Evolutionary conservation across 2,329 filamentous ascomycete genomes (phyloP), one percentile per base, ranked within the genome.

Genomic region (Sarocladium strictum): DNA sequence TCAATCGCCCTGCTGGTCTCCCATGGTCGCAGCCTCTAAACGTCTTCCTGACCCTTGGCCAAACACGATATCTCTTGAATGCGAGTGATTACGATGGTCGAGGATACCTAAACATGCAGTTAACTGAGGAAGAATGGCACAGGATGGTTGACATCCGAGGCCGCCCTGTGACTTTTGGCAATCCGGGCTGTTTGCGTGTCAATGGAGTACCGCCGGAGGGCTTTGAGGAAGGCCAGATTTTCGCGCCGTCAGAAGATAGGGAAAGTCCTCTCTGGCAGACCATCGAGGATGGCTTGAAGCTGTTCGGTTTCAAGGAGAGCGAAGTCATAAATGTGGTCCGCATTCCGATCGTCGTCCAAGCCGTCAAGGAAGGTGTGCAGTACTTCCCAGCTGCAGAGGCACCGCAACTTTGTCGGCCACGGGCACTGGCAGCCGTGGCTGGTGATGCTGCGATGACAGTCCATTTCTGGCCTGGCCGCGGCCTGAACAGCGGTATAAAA

Each of bases 391-490:
- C 60, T 1, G 57, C 57, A 15, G 66, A 69, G 49, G 62, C 62
- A 3, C 56, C 56, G 19, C 60, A 54, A 11, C 54, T 66, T 40
- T 57, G 55, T 10, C 63, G 66, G 0, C 64, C 66, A 1, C 66
- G 69, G 17, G 67, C 60, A 0, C 62, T 70, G 1, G 67, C 68
- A 0, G 66, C 67, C 0, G 63, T 71, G 1, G 66, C 68, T 0
- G 68, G 67, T 2, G 68, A 71, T 33, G 65, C 67, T 2, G 66
- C 66, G 23, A 69, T 70, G 65, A 69, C 65, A 7, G 68, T 70
- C 3, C 67, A 70, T 55, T 70, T 70, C 50, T 70, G 67, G 68
- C 67, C 68, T 0, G 68, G 68, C 0, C 62, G 67, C 7, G 67
- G 67, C 0, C 60, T 70, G 3, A 70, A 70, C 57, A 69, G 65